A percentile compares a stretch with the other conserved stretches of the same genome.
These are phyloP conservation scores for Arthrobotrys pseudoclavata DNA, from an alignment of 2,329 filamentous ascomycete genomes.

Conservation along the genomic window DNA sequence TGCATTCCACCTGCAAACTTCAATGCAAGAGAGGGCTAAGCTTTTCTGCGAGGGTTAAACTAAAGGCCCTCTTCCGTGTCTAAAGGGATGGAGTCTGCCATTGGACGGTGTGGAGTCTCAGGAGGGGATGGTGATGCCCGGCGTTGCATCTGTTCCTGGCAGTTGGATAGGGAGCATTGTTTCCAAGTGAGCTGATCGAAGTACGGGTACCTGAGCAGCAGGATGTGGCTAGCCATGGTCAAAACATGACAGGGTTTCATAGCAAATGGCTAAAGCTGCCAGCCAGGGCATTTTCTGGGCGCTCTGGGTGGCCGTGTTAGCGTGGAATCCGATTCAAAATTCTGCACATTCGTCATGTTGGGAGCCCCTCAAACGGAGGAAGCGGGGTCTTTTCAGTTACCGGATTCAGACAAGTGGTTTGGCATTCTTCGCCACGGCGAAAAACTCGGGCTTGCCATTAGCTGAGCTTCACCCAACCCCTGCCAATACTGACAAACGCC, in stretches of 20 bases:
- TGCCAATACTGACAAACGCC: slow-evolving; percentile 45
- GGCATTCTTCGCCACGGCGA: slow-evolving; percentile 50
- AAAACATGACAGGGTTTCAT: slow-evolving; percentile 52
- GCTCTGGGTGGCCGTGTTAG: slow-evolving; percentile 25
- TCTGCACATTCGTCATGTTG: slow-evolving; percentile 58
- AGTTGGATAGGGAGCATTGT: slow-evolving; percentile 57
- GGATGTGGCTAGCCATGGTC: slow-evolving; percentile 44
- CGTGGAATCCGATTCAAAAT: slow-evolving; percentile 53
- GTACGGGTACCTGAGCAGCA: slow-evolving; percentile 55
- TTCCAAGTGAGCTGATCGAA: slow-evolving; percentile 52
- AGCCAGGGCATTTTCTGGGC: slow-evolving; percentile 27
- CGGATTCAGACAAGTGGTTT: slow-evolving; percentile 53
- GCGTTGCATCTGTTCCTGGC: slow-evolving; percentile 49
- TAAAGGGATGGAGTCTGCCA: slow-evolving; percentile 47
- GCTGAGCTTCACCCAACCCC: slow-evolving; percentile 46
- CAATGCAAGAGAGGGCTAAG: slow-evolving; percentile 53
- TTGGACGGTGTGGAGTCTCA: slow-evolving; percentile 54
- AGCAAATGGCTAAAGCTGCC: slow-evolving; percentile 60
- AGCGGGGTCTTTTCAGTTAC: slow-evolving; percentile 50
- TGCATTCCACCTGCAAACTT: slow-evolving; percentile 52
- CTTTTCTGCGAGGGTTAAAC: slow-evolving; percentile 48
- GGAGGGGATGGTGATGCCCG: slow-evolving; percentile 50
- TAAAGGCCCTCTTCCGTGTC: slow-evolving; percentile 50
- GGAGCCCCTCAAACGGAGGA: slow-evolving; percentile 54
- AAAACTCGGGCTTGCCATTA: slow-evolving; percentile 57